A percentile compares a stretch with the other conserved stretches of the same genome.
Conservation (phyloP, 805 yeast species). For the Metschnikowia vanudenii region DNA sequence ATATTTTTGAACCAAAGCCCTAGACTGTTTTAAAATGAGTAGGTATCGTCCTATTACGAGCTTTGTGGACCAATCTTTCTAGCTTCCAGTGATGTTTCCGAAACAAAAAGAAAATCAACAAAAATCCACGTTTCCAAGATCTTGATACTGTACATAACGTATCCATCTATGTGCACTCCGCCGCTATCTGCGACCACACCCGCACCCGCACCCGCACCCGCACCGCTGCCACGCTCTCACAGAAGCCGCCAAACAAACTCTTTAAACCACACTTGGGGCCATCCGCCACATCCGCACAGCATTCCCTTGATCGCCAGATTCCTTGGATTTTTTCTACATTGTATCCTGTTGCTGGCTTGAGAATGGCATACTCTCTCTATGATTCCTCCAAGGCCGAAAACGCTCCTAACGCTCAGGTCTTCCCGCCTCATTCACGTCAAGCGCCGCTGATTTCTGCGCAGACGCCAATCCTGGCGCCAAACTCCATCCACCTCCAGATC, state of each 20-base stretch:
- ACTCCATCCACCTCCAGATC: slow-evolving; percentile 1
- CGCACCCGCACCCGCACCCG: background rate
- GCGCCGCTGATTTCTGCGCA: slow-evolving; percentile 6
- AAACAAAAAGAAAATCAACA: background rate
- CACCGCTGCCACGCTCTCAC: background rate
- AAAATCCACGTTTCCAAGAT: background rate
- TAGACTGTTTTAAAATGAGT: too few relatives aligned
- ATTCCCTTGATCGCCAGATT: background rate
- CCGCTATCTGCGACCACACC: background rate
- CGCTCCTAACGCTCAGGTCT: background rate
- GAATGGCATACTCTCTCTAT: slow-evolving; percentile 3
- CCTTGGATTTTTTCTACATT: background rate
- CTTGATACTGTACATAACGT: background rate
- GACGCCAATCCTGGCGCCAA: slow-evolving; percentile 6
- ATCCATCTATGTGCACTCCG: background rate
- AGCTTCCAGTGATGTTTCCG: too few relatives aligned
- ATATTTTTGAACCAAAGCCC: too few relatives aligned
- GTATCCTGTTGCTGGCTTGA: background rate
- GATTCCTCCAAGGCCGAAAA: background rate
- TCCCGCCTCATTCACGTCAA: slow-evolving; percentile 1
- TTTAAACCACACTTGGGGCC: background rate
- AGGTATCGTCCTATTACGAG: too few relatives aligned
- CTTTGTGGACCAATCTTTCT: too few relatives aligned
- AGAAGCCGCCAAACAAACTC: background rate
- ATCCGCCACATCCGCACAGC: background rate